Conservation (phyloP, 495 filamentous ascomycete genomes). For the Aspergillus carlsbadensis region DNA sequence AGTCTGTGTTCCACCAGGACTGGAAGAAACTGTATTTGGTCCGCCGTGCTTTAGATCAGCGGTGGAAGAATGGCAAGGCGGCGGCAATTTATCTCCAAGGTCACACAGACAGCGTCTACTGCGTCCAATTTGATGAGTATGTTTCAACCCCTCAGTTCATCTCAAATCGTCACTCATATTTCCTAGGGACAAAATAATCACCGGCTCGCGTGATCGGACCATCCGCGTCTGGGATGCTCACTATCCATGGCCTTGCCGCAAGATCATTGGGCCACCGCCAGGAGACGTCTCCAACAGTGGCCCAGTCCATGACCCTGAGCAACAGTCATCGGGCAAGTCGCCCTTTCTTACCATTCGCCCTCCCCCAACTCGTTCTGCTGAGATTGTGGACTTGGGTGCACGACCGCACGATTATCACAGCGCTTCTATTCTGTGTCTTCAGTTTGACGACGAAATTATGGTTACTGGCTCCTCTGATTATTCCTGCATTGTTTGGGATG, state of each 20-base stretch:
- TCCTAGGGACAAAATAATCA: conserved; percentile 84
- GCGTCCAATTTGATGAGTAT: conserved; percentile 95
- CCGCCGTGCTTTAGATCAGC: conserved; percentile 67
- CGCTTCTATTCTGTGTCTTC: conserved; percentile 89
- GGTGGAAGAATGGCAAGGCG: conserved; percentile 76
- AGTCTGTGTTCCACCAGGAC: conserved; percentile 54
- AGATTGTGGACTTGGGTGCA: conserved; percentile 29
- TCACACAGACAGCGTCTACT: conserved; percentile 93
- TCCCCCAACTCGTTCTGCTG: conserved; percentile 34
- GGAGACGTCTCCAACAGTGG: conserved; percentile 26
- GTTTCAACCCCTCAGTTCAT: conserved; percentile 25
- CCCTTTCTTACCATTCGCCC: conserved; percentile 49
- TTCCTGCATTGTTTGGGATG: conserved; percentile 88
- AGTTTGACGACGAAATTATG: conserved; percentile 88
- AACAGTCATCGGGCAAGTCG: conserved; percentile 38
- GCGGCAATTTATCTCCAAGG: conserved; percentile 86
- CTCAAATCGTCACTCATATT: neutral
- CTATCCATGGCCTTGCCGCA: conserved; percentile 71
- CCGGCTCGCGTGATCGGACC: conserved; percentile 90
- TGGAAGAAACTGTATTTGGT: conserved; percentile 87
- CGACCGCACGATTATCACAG: conserved; percentile 60
- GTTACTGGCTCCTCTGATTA: conserved; percentile 93
- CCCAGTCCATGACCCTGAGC: conserved; percentile 37
- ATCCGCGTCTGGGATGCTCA: conserved; percentile 94
- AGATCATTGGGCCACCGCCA: conserved; percentile 65